These are phyloP conservation scores for Emiliania huxleyi DNA, from an alignment of 78 protist species.

Conservation along the genomic window DNA sequence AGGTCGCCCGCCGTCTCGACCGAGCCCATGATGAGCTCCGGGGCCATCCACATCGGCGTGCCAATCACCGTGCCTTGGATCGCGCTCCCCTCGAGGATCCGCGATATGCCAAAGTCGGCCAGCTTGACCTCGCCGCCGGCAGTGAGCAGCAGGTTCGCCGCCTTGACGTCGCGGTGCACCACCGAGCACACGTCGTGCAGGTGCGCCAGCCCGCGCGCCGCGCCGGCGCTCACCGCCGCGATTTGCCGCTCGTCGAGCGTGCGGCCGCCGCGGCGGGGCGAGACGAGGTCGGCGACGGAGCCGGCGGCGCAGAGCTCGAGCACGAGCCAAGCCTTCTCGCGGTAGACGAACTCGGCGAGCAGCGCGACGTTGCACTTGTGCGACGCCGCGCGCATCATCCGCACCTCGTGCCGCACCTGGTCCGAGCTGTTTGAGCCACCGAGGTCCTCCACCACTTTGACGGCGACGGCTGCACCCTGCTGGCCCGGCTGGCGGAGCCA, in stretches of 20 bases:
- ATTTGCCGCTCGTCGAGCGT: neutral
- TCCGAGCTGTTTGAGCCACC: neutral
- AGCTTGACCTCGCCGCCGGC: neutral
- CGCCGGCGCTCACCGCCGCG: neutral
- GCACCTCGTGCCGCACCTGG: neutral
- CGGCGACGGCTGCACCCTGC: neutral
- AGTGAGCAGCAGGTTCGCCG: neutral
- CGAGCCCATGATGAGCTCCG: conserved; percentile 63
- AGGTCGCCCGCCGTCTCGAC: conserved; percentile 81
- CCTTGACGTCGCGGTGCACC: neutral
- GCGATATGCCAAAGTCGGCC: neutral
- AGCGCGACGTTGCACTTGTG: neutral
- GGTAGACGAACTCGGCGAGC: neutral
- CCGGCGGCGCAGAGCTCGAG: neutral
- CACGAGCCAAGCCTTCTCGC: neutral
- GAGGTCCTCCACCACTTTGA: neutral
- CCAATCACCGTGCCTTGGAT: neutral
- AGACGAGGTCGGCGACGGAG: neutral
- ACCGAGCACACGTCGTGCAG: neutral
- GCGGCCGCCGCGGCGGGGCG: neutral
- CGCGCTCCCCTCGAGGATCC: neutral
- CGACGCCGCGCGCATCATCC: neutral
- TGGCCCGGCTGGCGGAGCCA: neutral
- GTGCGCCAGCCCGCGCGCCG: neutral
- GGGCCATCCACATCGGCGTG: conserved; percentile 69